phyloP scores from a whole-genome alignment of 2,329 filamentous ascomycete genomes.

The Lizonia empirigonia region DNA sequence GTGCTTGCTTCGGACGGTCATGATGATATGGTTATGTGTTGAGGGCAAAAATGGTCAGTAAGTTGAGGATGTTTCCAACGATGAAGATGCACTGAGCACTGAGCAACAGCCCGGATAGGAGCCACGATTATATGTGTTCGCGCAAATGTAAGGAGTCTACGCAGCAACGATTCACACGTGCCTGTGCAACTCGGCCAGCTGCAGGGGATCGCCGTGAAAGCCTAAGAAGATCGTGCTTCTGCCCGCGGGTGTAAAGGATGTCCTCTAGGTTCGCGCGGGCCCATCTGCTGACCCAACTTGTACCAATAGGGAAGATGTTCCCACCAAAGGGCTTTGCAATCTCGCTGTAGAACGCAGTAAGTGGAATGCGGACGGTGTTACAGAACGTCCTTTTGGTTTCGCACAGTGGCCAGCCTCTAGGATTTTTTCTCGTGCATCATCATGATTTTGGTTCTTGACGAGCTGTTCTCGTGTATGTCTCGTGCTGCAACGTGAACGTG shows the following conservation, averaged over 20 bases:
- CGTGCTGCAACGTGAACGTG: conserved; percentile 9
- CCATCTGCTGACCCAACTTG: conserved; percentile 15
- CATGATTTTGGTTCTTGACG: not conserved
- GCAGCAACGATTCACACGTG: conserved; percentile 1
- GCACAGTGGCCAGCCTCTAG: not conserved
- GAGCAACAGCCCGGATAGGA: conserved; percentile 2
- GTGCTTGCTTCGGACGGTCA: conserved; percentile 18
- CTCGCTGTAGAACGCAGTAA: conserved; percentile 14
- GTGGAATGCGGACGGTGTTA: conserved; percentile 16
- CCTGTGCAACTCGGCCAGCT: conserved; percentile 12
- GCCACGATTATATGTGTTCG: conserved; percentile 12
- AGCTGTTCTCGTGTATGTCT: conserved; percentile 6
- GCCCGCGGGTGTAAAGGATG: conserved; percentile 6
- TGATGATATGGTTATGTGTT: conserved; percentile 4
- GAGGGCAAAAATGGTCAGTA: not conserved
- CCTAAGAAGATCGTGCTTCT: conserved; percentile 14
- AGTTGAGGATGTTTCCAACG: not conserved
- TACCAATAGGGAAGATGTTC: conserved; percentile 7
- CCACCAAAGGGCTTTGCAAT: conserved; percentile 15
- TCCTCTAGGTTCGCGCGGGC: conserved; percentile 9
- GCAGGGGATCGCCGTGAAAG: conserved; percentile 15
- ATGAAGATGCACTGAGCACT: not conserved
- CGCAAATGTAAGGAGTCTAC: conserved; percentile 13
- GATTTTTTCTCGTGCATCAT: not conserved
- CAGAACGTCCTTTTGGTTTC: conserved; percentile 3